These are phyloP conservation scores for Umbelopsis ramanniana DNA, from an alignment of 192 early-diverging fungal genomes.

Conservation along the genomic window DNA sequence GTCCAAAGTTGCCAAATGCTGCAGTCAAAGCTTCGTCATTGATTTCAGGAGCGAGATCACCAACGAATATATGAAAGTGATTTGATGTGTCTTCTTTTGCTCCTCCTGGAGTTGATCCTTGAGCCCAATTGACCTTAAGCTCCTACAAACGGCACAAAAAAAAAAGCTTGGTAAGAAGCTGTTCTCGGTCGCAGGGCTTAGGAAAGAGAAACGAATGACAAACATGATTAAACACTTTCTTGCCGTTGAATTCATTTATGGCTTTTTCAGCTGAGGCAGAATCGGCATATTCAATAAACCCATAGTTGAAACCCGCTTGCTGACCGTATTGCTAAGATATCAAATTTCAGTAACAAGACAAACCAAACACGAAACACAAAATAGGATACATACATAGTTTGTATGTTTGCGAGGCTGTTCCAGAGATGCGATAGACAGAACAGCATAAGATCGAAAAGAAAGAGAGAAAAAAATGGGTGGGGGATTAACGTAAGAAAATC, in stretches of 20 bases:
- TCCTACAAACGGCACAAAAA: conserved; percentile 24
- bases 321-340: conserved; percentile 53
- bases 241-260: conserved; percentile 74
- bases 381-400: conserved; percentile 12
- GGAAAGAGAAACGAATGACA: neutral
- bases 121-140: conserved; percentile 43
- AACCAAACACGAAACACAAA: neutral
- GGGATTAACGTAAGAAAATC: neutral
- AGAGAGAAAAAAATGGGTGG: conserved; percentile 5
- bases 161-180: neutral
- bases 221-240: conserved; percentile 64
- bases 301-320: conserved; percentile 81
- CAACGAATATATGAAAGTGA: conserved; percentile 92
- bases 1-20: conserved; percentile 76
- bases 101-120: conserved; percentile 27
- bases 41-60: conserved; percentile 90
- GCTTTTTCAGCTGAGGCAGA: conserved; percentile 74
- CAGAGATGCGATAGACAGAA: neutral
- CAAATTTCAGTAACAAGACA: conserved; percentile 27
- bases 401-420: conserved; percentile 24
- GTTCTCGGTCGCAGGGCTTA: no score
- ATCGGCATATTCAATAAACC: conserved; percentile 85
- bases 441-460: conserved; percentile 7
- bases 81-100: conserved; percentile 39
- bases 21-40: conserved; percentile 79